Conservation (phyloP, 2,329 filamentous ascomycete species). For the Trichoderma breve region DNA sequence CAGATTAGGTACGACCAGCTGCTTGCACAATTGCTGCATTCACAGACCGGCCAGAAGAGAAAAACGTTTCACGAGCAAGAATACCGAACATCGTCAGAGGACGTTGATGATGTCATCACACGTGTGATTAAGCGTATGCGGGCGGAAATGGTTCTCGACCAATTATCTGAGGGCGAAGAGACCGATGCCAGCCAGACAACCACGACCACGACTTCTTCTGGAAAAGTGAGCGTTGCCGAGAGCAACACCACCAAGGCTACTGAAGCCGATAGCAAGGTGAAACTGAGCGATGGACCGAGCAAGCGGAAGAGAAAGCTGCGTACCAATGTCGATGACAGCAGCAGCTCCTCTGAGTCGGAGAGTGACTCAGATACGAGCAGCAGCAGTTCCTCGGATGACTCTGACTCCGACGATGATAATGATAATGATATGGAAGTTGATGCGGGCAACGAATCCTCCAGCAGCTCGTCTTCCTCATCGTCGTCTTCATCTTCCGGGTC, state of each 20-base stretch:
- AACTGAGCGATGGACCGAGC: conserved; percentile 46
- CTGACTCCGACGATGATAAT: conserved; percentile 33
- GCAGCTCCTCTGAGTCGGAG: conserved; percentile 35
- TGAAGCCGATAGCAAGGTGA: conserved; percentile 40
- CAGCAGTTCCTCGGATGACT: conserved; percentile 37
- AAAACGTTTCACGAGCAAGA: conserved; percentile 55
- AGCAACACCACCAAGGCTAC: conserved; percentile 26
- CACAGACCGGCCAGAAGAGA: conserved; percentile 40
- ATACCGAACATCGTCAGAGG: conserved; percentile 49
- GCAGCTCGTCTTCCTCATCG: conserved; percentile 44
- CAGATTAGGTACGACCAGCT: conserved; percentile 54
- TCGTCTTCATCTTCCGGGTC: conserved; percentile 37
- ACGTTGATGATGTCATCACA: conserved; percentile 50
- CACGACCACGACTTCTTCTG: conserved; percentile 29
- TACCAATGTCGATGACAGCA: conserved; percentile 44
- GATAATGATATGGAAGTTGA: conserved; percentile 23
- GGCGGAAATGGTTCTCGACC: conserved; percentile 56
- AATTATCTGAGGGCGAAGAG: conserved; percentile 51
- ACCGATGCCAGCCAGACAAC: conserved; percentile 35
- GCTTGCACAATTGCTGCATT: conserved; percentile 48
- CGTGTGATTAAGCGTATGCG: conserved; percentile 63
- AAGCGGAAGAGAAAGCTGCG: conserved; percentile 55
- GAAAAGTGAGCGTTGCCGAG: conserved; percentile 32
- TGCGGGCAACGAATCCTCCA: conserved; percentile 36
- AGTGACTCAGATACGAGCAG: conserved; percentile 35